Percentiles rank a stretch among this genome's conserved stretches.
phyloP scores from a whole-genome alignment of 352 stramenopile genomes.

The Pythium aquatile region DNA sequence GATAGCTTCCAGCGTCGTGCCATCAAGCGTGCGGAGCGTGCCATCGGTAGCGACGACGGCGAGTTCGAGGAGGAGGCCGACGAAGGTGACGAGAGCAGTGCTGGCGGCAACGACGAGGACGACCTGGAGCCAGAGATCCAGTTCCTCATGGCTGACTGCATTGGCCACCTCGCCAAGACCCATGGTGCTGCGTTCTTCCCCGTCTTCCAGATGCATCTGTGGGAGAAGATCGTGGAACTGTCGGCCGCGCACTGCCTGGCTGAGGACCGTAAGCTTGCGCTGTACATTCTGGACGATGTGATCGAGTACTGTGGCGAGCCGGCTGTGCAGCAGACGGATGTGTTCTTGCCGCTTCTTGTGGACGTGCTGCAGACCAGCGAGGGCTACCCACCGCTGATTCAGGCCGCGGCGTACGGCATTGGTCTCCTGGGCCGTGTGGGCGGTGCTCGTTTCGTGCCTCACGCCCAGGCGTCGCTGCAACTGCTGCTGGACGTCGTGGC shows the following conservation, averaged over 20 bases:
- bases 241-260: constrained; percentile 61
- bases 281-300: constrained; percentile 88
- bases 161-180: constrained; percentile 70
- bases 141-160: constrained; percentile 76
- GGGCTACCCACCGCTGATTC: constrained; percentile 51
- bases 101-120: constrained; percentile 45
- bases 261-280: constrained; percentile 76
- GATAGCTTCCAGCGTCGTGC: constrained; percentile 83
- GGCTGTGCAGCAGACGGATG: constrained; percentile 50
- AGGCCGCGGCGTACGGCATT: constrained; percentile 75
- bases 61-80: constrained; percentile 23
- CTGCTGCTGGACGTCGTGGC: constrained; percentile 61
- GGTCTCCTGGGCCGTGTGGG: constrained; percentile 63
- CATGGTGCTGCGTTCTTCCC: constrained; percentile 69
- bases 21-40: constrained; percentile 40
- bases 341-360: constrained; percentile 67
- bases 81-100: constrained; percentile 28
- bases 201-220: constrained; percentile 71
- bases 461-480: constrained; percentile 50
- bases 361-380: constrained; percentile 64
- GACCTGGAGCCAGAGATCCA: constrained; percentile 71
- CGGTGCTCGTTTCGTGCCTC: constrained; percentile 45
- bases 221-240: constrained; percentile 77
- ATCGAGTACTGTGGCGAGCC: constrained; percentile 67
- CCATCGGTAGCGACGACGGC: constrained; percentile 39